A percentile compares a stretch with the other conserved stretches of the same genome.
Evolutionary conservation across 2,329 filamentous ascomycete species (phyloP).

Genomic region (Talaromyces funiculosus): DNA sequence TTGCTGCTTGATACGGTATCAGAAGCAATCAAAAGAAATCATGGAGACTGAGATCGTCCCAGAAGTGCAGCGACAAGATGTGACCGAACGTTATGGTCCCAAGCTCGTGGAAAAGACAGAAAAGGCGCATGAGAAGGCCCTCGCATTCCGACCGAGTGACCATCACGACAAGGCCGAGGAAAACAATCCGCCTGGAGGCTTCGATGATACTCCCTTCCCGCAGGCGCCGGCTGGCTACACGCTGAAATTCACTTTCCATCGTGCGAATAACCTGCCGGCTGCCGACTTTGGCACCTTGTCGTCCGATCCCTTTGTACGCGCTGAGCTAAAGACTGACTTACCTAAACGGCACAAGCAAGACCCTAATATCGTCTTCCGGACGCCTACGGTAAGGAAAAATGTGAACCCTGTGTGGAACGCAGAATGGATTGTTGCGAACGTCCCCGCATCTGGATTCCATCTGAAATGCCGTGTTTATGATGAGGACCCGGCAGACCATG

Average conservation of each 20-base stretch:
- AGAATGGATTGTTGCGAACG: slow-evolving; percentile 81
- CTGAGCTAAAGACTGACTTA: slow-evolving; percentile 67
- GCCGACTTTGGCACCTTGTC: slow-evolving; percentile 72
- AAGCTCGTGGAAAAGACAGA: slow-evolving; percentile 35
- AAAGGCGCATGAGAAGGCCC: slow-evolving; percentile 32
- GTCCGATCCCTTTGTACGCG: slow-evolving; percentile 76
- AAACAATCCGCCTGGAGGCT: slow-evolving; percentile 64
- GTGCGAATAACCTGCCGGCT: slow-evolving; percentile 72
- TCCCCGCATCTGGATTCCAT: slow-evolving; percentile 72
- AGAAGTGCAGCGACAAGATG: slow-evolving; percentile 19
- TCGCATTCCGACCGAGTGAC: slow-evolving; percentile 20
- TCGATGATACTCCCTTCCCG: slow-evolving; percentile 72
- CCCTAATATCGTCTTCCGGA: slow-evolving; percentile 67
- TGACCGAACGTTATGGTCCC: slow-evolving; percentile 31
- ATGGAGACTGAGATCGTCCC: slow-evolving; percentile 10
- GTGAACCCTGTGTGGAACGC: slow-evolving; percentile 76
- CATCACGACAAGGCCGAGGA: slow-evolving; percentile 5
- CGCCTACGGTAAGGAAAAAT: slow-evolving; percentile 65
- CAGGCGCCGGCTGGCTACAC: slow-evolving; percentile 73
- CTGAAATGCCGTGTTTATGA: slow-evolving; percentile 86
- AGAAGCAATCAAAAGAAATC: background rate
- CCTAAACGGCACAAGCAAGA: slow-evolving; percentile 80
- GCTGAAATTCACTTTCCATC: slow-evolving; percentile 75
- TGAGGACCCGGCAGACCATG: slow-evolving; percentile 78
- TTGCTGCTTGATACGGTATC: background rate